These are phyloP conservation scores for Alternaria arborescens DNA, from an alignment of 2,329 filamentous ascomycete species.

Conservation along the genomic window DNA sequence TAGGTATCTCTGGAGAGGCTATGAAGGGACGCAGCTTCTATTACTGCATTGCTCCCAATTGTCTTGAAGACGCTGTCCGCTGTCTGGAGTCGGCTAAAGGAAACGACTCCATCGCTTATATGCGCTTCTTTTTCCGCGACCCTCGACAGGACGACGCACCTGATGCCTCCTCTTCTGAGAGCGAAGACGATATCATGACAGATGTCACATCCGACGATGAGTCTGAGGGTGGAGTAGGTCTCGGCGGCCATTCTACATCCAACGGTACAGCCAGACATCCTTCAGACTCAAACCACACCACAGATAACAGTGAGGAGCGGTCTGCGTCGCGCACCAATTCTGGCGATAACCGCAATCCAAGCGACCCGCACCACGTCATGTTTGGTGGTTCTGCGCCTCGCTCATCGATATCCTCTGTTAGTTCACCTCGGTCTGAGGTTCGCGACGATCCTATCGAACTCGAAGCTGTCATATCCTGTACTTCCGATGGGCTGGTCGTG, in stretches of 20 bases:
- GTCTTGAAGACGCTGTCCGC: constrained; percentile 76
- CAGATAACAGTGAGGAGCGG: constrained; percentile 28
- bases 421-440: constrained; percentile 36
- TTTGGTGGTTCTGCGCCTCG: constrained; percentile 39
- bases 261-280: constrained; percentile 29
- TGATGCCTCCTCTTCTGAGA: constrained; percentile 54
- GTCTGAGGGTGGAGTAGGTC: constrained; percentile 56
- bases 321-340: constrained; percentile 54
- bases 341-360: constrained; percentile 55
- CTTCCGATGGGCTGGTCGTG: constrained; percentile 86
- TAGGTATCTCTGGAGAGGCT: constrained; percentile 74
- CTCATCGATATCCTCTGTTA: constrained; percentile 41
- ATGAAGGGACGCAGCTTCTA: constrained; percentile 84
- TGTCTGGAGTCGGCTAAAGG: constrained; percentile 86
- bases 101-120: constrained; percentile 89
- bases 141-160: constrained; percentile 64
- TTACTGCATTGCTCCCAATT: constrained; percentile 82
- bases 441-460: constrained; percentile 68
- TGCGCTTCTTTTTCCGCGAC: constrained; percentile 85
- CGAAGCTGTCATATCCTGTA: constrained; percentile 90
- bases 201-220: constrained; percentile 59
- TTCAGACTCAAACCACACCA: constrained; percentile 27
- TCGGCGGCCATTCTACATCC: constrained; percentile 44
- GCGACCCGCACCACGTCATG: constrained; percentile 43
- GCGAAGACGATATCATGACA: constrained; percentile 59